A percentile compares a stretch with the other conserved stretches of the same genome.
phyloP scores from a whole-genome alignment of 768 basidiomycete species.

The Auricularia sp. region DNA sequence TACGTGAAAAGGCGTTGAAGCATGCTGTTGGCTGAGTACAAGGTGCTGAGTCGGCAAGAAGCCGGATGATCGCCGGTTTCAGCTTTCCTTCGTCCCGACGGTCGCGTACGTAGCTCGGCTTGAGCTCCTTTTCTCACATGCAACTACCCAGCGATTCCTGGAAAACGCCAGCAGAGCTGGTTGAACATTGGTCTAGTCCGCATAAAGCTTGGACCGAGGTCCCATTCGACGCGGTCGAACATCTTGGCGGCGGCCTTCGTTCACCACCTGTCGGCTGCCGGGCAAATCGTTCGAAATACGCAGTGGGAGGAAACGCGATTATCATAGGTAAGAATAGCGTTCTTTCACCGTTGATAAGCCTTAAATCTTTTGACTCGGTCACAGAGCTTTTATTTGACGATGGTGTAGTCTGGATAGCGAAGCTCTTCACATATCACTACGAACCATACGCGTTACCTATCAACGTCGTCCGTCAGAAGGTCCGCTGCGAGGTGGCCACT shows the following conservation, averaged over 20 bases:
- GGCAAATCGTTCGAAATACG: not conserved
- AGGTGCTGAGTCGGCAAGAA: too few species aligned
- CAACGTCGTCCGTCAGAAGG: not conserved
- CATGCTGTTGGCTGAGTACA: not conserved
- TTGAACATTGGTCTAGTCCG: not conserved
- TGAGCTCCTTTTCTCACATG: too few species aligned
- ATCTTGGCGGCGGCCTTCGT: not conserved
- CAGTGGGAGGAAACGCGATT: not conserved
- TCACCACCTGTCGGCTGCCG: not conserved
- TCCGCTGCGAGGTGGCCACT: not conserved
- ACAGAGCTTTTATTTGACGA: not conserved
- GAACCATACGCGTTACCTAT: not conserved
- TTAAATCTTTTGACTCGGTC: not conserved
- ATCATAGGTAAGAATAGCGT: not conserved
- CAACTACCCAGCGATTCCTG: not conserved
- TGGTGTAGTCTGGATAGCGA: not conserved
- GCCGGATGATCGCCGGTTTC: too few species aligned
- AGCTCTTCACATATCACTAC: not conserved
- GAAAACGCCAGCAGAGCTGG: not conserved
- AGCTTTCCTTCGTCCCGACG: too few species aligned
- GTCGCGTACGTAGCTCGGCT: too few species aligned
- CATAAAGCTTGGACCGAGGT: not conserved
- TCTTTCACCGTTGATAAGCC: not conserved
- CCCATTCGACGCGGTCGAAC: not conserved
- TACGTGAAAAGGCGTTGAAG: not conserved